Evolutionary conservation across 1,284 basidiomycete genomes (phyloP), one percentile per base, ranked within the genome.

Genomic region (Ganoderma meredithae): DNA sequence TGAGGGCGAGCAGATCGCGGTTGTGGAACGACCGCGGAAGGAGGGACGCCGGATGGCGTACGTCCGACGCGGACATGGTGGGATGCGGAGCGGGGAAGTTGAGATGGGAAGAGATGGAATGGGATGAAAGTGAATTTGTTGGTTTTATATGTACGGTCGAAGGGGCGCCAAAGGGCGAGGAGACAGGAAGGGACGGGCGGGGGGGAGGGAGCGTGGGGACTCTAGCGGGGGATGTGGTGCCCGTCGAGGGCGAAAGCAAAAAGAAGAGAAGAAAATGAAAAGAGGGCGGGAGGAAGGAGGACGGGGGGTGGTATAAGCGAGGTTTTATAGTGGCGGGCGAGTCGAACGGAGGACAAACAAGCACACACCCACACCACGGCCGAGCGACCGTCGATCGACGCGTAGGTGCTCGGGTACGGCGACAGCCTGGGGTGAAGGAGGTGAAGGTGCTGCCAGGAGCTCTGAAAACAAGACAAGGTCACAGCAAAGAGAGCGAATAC

Each of bases 1-100:
- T 86, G 75, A 97, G 90, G 74, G 88, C 85, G 73, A 97, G 83
- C 71, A 98, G 87, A 60, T 77, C 76, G 12, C 71, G 67, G 72
- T 85, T 82, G 52, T 78, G 74, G 69, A 81, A 76, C 12, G 82
- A 82, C 9, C 84, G 66, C 55, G 75, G 75, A 31, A 76, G 64
- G 67, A 76, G 73, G 55, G 75, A 76, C 27, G 71, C 73, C 56
- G 75, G 73, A 63, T 76, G 75, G 73, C 73, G 75, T 66, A 67
- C 70, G 69, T 75, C 73, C n/a, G 65, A 67, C 15, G 60, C 44
- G 69, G 73, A 74, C 75, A 76, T 74, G 66, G 69, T 71, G 69
- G 60, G 52, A 55, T 33, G 52, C 47, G 22, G 22, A 49, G 47
- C 22, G 47, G 47, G 47, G 47, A 13, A 33, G 52, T 31, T 55